Evolutionary conservation across 164 flowering plant species (phyloP).

Genomic region (Houttuynia cordata): DNA sequence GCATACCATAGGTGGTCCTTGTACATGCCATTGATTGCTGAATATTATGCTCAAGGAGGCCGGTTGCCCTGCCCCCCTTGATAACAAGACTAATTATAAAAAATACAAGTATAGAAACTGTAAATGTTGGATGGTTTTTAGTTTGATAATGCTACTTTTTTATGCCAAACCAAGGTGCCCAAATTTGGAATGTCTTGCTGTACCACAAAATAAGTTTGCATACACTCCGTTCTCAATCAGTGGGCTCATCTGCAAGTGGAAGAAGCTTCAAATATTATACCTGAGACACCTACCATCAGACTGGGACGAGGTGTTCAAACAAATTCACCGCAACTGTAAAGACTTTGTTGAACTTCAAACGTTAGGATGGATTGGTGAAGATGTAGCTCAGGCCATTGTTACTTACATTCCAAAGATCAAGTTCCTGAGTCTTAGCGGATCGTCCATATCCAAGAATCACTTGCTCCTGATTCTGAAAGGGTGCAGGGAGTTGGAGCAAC

Average conservation of each 20-base stretch:
- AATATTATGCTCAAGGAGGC: no score
- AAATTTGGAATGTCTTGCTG: no score
- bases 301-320: neutral
- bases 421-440: conserved; percentile 3
- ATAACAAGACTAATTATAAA: no score
- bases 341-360: conserved; percentile 2
- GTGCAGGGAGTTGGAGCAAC: conserved; percentile 7
- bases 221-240: no score
- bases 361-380: neutral
- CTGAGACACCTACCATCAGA: neutral
- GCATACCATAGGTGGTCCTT: no score
- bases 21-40: no score
- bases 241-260: conserved; percentile 1
- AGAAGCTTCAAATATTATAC: neutral
- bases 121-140: no score
- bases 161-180: no score
- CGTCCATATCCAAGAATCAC: neutral
- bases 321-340: conserved; percentile 9
- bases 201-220: no score
- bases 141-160: no score
- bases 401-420: conserved; percentile 1
- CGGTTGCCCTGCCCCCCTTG: no score
- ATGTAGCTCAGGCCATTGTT: conserved; percentile 4
- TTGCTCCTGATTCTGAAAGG: conserved; percentile 7
- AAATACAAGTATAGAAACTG: no score